Evolutionary conservation across 1,139 yeast genomes (phyloP).

Genomic region (Tardiomyces blankii): DNA sequence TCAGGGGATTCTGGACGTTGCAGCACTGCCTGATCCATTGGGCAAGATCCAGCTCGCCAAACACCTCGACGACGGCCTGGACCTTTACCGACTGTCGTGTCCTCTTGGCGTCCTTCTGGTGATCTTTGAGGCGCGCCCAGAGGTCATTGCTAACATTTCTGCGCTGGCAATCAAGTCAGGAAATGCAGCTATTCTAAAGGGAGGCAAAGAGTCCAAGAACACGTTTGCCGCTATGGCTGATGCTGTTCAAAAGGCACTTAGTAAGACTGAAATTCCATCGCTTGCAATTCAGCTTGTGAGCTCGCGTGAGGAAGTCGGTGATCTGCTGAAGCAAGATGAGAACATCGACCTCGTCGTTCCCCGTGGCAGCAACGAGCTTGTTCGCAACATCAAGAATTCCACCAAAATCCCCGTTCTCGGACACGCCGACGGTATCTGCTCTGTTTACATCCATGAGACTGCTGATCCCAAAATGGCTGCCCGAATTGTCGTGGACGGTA

Average conservation of each 20-base stretch:
- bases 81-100: slow-evolving; percentile 70
- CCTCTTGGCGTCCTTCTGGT: slow-evolving; percentile 92
- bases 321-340: slow-evolving; percentile 70
- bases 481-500: slow-evolving; percentile 69
- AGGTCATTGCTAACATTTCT: slow-evolving; percentile 94
- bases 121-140: slow-evolving; percentile 95
- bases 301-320: slow-evolving; percentile 83
- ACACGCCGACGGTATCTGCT: slow-evolving; percentile 97
- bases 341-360: slow-evolving; percentile 95
- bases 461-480: slow-evolving; percentile 72
- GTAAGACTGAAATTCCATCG: slow-evolving; percentile 55
- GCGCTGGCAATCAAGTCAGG: slow-evolving; percentile 95
- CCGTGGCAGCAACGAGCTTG: slow-evolving; percentile 89
- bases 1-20: slow-evolving; percentile 89
- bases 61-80: slow-evolving; percentile 77
- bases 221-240: slow-evolving; percentile 78
- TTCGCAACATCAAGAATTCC: slow-evolving; percentile 67
- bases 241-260: slow-evolving; percentile 52
- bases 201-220: slow-evolving; percentile 85
- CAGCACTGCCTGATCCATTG: slow-evolving; percentile 77
- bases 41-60: slow-evolving; percentile 77
- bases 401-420: slow-evolving; percentile 97
- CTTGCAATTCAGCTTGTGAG: slow-evolving; percentile 78
- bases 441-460: slow-evolving; percentile 66
- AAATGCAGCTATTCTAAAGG: slow-evolving; percentile 83